These are phyloP conservation scores for Acanthamoeba divionensis DNA, from an alignment of 208 protist species.

Conservation along the genomic window DNA sequence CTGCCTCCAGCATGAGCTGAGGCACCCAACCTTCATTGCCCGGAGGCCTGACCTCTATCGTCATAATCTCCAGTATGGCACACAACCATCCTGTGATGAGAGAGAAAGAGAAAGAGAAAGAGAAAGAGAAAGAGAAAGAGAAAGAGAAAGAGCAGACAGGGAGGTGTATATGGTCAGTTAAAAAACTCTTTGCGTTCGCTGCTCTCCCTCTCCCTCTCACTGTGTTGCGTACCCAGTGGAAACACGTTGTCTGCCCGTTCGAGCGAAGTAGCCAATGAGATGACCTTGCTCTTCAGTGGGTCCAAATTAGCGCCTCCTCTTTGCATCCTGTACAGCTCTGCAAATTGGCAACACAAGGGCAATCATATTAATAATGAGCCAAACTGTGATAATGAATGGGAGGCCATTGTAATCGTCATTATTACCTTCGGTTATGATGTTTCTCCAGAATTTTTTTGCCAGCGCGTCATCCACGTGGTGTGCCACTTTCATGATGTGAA, in stretches of 20 bases:
- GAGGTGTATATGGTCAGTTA: too few relatives aligned
- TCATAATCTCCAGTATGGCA: not conserved
- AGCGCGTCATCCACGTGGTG: not conserved
- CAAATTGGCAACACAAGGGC: not conserved
- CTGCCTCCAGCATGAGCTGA: not conserved
- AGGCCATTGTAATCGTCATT: not conserved
- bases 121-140: not conserved
- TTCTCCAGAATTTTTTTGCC: constrained; percentile 18
- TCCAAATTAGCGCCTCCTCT: not conserved
- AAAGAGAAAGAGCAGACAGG: too few relatives aligned
- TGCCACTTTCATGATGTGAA: not conserved
- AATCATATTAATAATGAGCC: not conserved
- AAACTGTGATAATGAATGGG: not conserved
- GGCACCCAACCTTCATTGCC: not conserved
- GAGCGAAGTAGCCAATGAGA: not conserved
- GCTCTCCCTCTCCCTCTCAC: too few relatives aligned
- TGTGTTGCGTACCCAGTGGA: not conserved
- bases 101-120: not conserved
- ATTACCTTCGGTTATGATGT: not conserved
- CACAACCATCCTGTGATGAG: not conserved
- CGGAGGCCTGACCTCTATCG: not conserved
- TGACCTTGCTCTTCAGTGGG: not conserved
- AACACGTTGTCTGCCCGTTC: not conserved
- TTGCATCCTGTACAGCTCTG: constrained; percentile 21
- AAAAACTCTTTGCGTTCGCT: too few relatives aligned